Conservation (phyloP, 768 basidiomycete species). For the Sporobolomyces roseus region DNA sequence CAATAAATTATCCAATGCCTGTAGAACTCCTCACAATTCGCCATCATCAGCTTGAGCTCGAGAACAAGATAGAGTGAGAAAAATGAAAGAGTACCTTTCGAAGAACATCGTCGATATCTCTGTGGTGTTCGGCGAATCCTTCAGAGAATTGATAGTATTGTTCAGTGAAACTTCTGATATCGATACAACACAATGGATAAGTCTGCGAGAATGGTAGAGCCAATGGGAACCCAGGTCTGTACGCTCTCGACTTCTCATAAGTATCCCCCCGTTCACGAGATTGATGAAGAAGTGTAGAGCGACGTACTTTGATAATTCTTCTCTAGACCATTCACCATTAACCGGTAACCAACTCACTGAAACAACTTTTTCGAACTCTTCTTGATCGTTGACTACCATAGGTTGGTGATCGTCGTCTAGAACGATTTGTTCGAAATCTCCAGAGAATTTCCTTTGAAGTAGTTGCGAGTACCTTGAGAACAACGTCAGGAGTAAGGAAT, state of each 20-base stretch:
- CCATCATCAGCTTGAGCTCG: not conserved
- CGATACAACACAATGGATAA: conserved; percentile 88
- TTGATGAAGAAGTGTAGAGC: not conserved
- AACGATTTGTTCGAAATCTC: conserved; percentile 81
- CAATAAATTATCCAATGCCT: conserved; percentile 84
- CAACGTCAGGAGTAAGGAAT: conserved; percentile 75
- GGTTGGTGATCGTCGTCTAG: conserved; percentile 76
- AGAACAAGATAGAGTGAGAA: conserved; percentile 8
- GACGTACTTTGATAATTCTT: conserved; percentile 24
- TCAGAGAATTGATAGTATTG: conserved; percentile 96
- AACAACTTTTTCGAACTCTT: conserved; percentile 70
- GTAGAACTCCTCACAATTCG: not conserved
- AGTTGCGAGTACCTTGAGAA: conserved; percentile 85
- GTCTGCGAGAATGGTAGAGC: conserved; percentile 89
- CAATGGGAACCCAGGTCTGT: conserved; percentile 63
- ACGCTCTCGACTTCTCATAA: not conserved
- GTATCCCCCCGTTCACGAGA: not conserved
- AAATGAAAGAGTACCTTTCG: conserved; percentile 60
- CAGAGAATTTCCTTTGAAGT: conserved; percentile 73
- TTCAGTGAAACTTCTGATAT: conserved; percentile 84
- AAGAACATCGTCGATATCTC: conserved; percentile 84
- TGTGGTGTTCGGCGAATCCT: conserved; percentile 84
- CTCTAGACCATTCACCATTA: conserved; percentile 53
- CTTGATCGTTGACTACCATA: conserved; percentile 61
- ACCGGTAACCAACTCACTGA: conserved; percentile 74